These are phyloP conservation scores for Bolboschoenus planiculmis DNA, from an alignment of 176 grass and related monocot genomes.

Conservation along the genomic window DNA sequence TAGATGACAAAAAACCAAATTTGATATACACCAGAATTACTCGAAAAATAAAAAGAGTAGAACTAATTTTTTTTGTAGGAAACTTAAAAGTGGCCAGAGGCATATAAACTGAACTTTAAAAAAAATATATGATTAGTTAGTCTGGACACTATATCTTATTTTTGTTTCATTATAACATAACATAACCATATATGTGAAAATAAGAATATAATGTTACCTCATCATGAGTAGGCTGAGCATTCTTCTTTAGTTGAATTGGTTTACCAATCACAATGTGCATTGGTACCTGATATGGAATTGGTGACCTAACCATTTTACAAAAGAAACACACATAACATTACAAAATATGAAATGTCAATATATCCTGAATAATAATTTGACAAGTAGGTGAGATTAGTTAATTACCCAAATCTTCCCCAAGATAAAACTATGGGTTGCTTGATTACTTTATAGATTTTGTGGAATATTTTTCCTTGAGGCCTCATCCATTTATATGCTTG, in stretches of 20 bases:
- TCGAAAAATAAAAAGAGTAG: not conserved
- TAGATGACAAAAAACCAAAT: too few species aligned
- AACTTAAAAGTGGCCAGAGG: not conserved
- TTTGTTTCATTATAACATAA: not conserved
- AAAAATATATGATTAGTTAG: not conserved
- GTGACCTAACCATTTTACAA: slow-evolving; percentile 36
- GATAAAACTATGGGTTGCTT: slow-evolving; percentile 83
- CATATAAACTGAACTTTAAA: not conserved
- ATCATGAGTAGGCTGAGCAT: slow-evolving; percentile 43
- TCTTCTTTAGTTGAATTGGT: slow-evolving; percentile 69
- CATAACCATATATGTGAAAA: not conserved
- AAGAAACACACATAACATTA: not conserved
- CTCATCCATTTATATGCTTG: slow-evolving; percentile 87
- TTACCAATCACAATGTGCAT: slow-evolving; percentile 72
- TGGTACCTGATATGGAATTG: slow-evolving; percentile 64
- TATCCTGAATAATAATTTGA: not conserved
- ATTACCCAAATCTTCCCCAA: slow-evolving; percentile 79
- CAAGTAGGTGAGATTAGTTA: not conserved
- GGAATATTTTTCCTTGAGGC: slow-evolving; percentile 56
- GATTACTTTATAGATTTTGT: slow-evolving; percentile 61
- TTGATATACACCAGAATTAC: too few species aligned
- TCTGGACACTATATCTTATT: not conserved
- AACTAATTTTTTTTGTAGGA: not conserved
- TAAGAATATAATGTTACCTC: slow-evolving; percentile 33
- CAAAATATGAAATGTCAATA: not conserved